Evolutionary conservation across 148 eudicot species (phyloP).

Genomic region (Pharnaceum exiguum): DNA sequence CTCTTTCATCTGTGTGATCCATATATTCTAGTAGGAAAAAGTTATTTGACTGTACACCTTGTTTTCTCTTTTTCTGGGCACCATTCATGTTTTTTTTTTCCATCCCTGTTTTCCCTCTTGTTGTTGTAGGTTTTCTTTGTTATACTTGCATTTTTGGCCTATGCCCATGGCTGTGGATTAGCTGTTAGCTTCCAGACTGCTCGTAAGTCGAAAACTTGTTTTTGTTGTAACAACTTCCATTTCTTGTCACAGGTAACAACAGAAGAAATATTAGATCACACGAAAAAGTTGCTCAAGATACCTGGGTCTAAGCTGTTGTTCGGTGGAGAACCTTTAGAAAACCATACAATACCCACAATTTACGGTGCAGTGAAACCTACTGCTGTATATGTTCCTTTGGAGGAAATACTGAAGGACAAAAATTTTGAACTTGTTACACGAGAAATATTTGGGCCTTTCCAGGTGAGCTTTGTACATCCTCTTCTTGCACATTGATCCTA

Average conservation of each 20-base stretch:
- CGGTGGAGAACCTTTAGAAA: slow-evolving; percentile 81
- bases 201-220: not conserved
- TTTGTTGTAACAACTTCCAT: not conserved
- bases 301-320: slow-evolving; percentile 82
- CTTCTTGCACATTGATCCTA: not conserved
- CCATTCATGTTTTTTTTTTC: too few species aligned
- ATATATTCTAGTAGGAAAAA: too few species aligned
- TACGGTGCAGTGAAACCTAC: slow-evolving; percentile 96
- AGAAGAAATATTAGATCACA: slow-evolving; percentile 75
- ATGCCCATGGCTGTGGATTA: too few species aligned
- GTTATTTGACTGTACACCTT: too few species aligned
- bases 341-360: slow-evolving; percentile 70
- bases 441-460: slow-evolving; percentile 96
- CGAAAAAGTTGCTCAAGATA: slow-evolving; percentile 66
- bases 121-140: too few species aligned
- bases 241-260: slow-evolving; percentile 62
- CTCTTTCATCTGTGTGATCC: too few species aligned
- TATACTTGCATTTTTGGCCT: too few species aligned
- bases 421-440: slow-evolving; percentile 75
- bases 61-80: not conserved
- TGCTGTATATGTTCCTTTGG: slow-evolving; percentile 84
- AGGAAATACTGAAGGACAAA: slow-evolving; percentile 71
- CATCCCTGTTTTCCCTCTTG: not conserved
- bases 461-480: slow-evolving; percentile 37
- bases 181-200: not conserved